Conservation (phyloP, 805 yeast species). For the Myxozyma mucilagina region DNA sequence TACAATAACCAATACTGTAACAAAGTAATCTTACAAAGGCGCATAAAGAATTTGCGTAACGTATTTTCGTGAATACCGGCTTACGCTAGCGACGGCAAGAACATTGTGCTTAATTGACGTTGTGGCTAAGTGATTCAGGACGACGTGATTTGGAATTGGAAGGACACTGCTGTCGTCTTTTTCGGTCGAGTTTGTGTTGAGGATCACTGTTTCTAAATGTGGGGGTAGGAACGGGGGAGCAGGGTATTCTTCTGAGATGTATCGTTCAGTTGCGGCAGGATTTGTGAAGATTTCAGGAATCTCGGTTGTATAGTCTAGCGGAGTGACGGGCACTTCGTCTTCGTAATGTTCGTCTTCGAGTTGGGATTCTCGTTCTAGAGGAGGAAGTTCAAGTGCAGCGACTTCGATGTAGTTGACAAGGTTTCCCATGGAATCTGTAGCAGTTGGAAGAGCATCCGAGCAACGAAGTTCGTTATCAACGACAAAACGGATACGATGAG, state of each 20-base stretch:
- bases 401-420: constrained; percentile 90
- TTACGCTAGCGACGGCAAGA: constrained; percentile 87
- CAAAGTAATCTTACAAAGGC: constrained; percentile 45
- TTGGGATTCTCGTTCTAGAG: constrained; percentile 28
- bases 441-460: constrained; percentile 88
- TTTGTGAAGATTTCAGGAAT: constrained; percentile 47
- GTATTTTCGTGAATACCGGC: constrained; percentile 80
- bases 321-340: constrained; percentile 23
- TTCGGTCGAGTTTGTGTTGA: constrained; percentile 65
- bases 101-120: constrained; percentile 93
- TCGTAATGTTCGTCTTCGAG: constrained; percentile 31
- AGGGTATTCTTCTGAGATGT: constrained; percentile 47
- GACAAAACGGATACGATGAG: constrained; percentile 89
- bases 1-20: not conserved
- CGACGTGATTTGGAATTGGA: constrained; percentile 94
- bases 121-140: constrained; percentile 90
- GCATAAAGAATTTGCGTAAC: constrained; percentile 86
- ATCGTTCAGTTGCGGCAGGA: constrained; percentile 44
- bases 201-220: constrained; percentile 88
- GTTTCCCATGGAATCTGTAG: constrained; percentile 95
- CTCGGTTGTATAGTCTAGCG: constrained; percentile 40
- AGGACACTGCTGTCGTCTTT: constrained; percentile 86
- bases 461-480: constrained; percentile 90
- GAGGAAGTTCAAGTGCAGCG: constrained; percentile 32
- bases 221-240: constrained; percentile 98